Base-by-base conservation (phyloP, 805 yeast species). In the Debaryomyces castellii region DNA sequence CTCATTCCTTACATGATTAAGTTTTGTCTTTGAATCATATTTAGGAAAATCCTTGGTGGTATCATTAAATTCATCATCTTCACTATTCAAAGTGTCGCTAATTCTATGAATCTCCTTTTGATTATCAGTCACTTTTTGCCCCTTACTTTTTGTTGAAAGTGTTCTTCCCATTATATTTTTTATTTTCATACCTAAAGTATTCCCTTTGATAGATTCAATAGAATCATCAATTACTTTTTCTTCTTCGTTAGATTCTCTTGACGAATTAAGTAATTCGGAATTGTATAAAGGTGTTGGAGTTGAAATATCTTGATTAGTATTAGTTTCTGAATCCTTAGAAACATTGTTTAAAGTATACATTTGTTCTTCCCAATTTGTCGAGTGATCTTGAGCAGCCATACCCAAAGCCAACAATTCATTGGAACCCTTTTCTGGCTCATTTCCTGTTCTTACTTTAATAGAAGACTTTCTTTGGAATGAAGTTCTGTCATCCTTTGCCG, bases 401-500 rank as follows among this genome's bases (percentile, higher is more conserved):
- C 96, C 96, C 49, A 89, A 74, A 2, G 91, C 96, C 34, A 82
- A 58, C 48, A 88, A 72, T 62, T 83, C 89, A 20, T 72, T 71
- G 14, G 63, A 70, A 14, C 38, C 39, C 23, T 59, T 65, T 5
- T 36, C 37, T n/a, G 28, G 11, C 36, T 35, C 37, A 24, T 30
- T 33, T 10, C 27, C 27, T 17, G 36, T 24, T 23, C 18, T 45
- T 23, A 54, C 46, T 60, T 65, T 67, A 27, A 67, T 43, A 3
- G 71, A 65, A 3, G 70, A 57, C 58, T 61, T 63, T 57, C 74
- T 66, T 60, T 86, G 94, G 82, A 91, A 91, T 8, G 96, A 89
- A 18, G 89, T 83, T 78, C 97, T 83, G 64, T 91, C 97, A 67
- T 91, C 97, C 57, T 76, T 83, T 9, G 96, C 95, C 10, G 95